Evolutionary conservation across 73 alveolate genomes (phyloP), one percentile per base, ranked within the genome.

Genomic region (Paramecium sexaurelia): DNA sequence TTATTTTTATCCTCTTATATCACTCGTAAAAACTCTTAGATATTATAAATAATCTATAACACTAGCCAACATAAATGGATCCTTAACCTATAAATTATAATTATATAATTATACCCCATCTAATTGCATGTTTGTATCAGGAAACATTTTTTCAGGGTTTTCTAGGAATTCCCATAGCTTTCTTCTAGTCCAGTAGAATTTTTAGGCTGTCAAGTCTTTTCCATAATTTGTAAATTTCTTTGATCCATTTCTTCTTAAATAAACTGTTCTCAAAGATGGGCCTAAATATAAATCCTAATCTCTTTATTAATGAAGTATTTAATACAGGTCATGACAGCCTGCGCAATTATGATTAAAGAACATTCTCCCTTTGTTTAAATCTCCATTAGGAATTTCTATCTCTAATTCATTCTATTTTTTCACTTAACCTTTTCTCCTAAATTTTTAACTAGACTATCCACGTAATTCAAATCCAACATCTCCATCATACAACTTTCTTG

Each of bases 91-190:
- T 41, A 35, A 29, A 13, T n/a, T 17, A 20, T 35, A 73, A 5
- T 73, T 1, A 32, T 13, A 20, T 73, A 32, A 17, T 69, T 51
- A 29, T 78, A 78, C 90, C 11, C 90, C 90, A 43, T 78, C 90
- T 24, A 78, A 78, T 9, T 37, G 22, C 90, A 78, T 78, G 36
- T 37, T 78, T 7, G 90, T 78, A 24, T 78, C 90, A 3, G 68
- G 71, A 24, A 78, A 78, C 73, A 78, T 39, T 78, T 78, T 78
- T 43, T 78, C 90, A 78, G 90, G 90, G 24, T 78, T 22, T 9
- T 41, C 45, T 40, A 78, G 17, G 73, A 78, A 78, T 78, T 37
- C 90, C 90, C 90, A 78, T 4, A 78, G 55, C 51, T 40, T 40
- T 22, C 24, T 39, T 78, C 90, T 78, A 24, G 69, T 78, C 90